Evolutionary conservation across 129 eudicot genomes (phyloP).

Genomic region (Flaveria sonorensis): DNA sequence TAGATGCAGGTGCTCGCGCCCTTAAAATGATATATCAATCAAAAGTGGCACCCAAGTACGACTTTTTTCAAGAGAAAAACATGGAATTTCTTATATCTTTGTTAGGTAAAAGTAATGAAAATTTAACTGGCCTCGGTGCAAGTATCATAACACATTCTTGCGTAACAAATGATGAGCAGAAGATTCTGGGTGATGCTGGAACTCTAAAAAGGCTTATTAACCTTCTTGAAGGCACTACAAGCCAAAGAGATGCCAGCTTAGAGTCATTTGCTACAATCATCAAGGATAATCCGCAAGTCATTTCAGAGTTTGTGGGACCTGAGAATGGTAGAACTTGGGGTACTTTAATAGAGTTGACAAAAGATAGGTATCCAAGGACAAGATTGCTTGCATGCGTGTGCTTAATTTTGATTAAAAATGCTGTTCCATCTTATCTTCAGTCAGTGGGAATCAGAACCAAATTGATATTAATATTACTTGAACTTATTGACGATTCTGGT

Average conservation of each 20-base stretch:
- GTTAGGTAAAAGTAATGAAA: constrained; percentile 69
- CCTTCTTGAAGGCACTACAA: constrained; percentile 75
- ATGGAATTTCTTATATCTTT: constrained; percentile 75
- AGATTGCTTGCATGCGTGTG: constrained; percentile 82
- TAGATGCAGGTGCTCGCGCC: constrained; percentile 95
- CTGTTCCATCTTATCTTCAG: constrained; percentile 58
- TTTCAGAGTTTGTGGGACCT: constrained; percentile 64
- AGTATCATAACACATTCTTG: constrained; percentile 89
- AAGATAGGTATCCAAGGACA: constrained; percentile 74
- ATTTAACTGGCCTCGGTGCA: constrained; percentile 91
- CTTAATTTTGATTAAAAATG: constrained; percentile 62
- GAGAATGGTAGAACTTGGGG: constrained; percentile 67
- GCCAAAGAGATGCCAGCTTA: constrained; percentile 87
- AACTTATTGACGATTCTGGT: constrained; percentile 90
- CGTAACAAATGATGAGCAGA: constrained; percentile 66
- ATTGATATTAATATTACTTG: constrained; percentile 66
- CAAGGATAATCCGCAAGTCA: constrained; percentile 66
- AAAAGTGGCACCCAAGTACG: constrained; percentile 78
- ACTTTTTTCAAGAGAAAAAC: constrained; percentile 64
- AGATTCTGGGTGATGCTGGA: constrained; percentile 74
- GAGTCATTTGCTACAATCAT: constrained; percentile 77
- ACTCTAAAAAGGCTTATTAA: constrained; percentile 56
- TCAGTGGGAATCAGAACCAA: constrained; percentile 63
- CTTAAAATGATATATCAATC: constrained; percentile 91
- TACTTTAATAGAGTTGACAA: constrained; percentile 61